A percentile compares a stretch with the other conserved stretches of the same genome.
phyloP scores from a whole-genome alignment of 208 protist genomes.

The Herpetomonas samuelpessoai region DNA sequence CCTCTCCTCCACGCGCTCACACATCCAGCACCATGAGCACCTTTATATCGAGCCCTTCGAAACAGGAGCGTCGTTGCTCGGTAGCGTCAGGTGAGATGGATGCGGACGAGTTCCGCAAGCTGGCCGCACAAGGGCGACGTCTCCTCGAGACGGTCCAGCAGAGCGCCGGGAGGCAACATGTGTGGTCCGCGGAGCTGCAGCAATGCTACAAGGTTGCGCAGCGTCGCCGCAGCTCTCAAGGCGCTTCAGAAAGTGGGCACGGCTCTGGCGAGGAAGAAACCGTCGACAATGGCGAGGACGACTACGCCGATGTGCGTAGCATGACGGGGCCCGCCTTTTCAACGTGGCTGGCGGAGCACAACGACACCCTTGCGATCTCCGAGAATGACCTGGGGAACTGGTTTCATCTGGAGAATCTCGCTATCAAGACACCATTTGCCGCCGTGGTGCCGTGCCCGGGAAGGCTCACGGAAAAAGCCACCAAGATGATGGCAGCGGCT shows the following conservation, averaged over 20 bases:
- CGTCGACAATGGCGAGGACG: background rate
- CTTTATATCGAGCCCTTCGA: conserved; percentile 11
- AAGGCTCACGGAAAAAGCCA: conserved; percentile 20
- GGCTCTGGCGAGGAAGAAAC: background rate
- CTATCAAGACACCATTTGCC: conserved; percentile 49
- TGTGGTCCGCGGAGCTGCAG: conserved; percentile 6
- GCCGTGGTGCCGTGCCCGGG: conserved; percentile 57
- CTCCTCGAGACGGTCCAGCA: conserved; percentile 5
- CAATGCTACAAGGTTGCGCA: conserved; percentile 9
- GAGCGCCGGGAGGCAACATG: conserved; percentile 7
- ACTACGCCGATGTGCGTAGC: conserved; percentile 10
- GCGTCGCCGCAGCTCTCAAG: background rate
- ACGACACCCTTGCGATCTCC: background rate
- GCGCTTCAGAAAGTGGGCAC: background rate
- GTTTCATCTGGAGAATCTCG: conserved; percentile 50
- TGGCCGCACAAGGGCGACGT: background rate
- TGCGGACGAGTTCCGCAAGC: background rate
- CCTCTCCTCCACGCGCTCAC: background rate
- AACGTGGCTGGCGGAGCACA: conserved; percentile 29
- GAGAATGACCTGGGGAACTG: conserved; percentile 22
- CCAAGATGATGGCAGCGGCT: conserved; percentile 16
- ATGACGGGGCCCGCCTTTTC: conserved; percentile 21
- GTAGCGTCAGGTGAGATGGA: background rate
- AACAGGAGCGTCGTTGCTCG: background rate
- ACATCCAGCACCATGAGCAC: conserved; percentile 2